Percentiles rank a stretch among this genome's conserved stretches.
phyloP scores from a whole-genome alignment of 352 stramenopile genomes.

The Globisporangium mamillatum region DNA sequence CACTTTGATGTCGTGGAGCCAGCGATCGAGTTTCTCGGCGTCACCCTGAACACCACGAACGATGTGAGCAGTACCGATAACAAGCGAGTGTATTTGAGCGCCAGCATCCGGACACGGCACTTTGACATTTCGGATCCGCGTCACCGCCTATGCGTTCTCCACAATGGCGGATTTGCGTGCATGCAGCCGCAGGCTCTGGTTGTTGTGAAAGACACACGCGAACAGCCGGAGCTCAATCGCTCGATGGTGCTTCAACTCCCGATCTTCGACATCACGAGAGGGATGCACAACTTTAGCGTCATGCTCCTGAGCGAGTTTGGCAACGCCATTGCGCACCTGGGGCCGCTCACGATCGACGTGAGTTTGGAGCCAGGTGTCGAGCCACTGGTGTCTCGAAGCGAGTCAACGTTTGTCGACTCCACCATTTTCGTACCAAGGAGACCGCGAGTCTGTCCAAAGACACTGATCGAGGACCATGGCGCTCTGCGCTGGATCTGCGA shows the following conservation, averaged over 20 bases:
- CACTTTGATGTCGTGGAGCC: conserved; percentile 40
- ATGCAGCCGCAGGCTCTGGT: conserved; percentile 25
- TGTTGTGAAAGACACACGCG: conserved; percentile 21
- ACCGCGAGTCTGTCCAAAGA: conserved; percentile 21
- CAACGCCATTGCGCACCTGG: conserved; percentile 32
- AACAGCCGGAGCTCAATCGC: conserved; percentile 14
- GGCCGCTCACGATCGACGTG: conserved; percentile 22
- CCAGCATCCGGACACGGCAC: conserved; percentile 31
- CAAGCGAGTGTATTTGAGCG: conserved; percentile 19
- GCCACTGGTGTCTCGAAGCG: conserved; percentile 9
- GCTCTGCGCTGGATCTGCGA: conserved; percentile 47
- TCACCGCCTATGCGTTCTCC: conserved; percentile 39
- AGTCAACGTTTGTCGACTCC: conserved; percentile 19
- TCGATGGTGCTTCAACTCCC: conserved; percentile 31
- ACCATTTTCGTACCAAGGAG: conserved; percentile 23
- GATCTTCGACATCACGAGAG: conserved; percentile 28
- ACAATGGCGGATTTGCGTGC: conserved; percentile 48
- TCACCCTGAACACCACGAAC: conserved; percentile 10
- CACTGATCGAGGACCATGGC: conserved; percentile 1
- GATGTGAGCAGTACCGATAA: not conserved
- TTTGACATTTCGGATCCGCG: conserved; percentile 41
- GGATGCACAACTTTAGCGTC: conserved; percentile 31
- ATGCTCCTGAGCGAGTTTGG: conserved; percentile 47
- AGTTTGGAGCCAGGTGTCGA: not conserved
- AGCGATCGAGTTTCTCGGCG: conserved; percentile 26